Conservation (phyloP, 768 basidiomycete genomes). For the Roridomyces roridus region DNA sequence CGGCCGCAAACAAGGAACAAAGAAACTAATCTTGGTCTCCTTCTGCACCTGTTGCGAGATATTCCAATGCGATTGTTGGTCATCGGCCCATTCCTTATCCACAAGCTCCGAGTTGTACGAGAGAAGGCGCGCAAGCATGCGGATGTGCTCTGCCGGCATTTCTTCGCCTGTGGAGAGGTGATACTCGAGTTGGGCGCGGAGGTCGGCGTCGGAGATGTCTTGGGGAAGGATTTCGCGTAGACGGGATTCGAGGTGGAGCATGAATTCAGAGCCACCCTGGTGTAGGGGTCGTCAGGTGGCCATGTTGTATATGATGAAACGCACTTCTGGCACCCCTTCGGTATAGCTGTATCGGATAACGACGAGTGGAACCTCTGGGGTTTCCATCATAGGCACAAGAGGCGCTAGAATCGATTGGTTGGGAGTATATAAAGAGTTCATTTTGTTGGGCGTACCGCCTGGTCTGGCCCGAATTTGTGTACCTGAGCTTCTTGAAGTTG, state of each 20-base stretch:
- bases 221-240: slow-evolving; percentile 20
- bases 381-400: slow-evolving; percentile 27
- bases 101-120: slow-evolving; percentile 25
- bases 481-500: slow-evolving; percentile 20
- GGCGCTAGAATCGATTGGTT: no score
- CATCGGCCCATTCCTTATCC: slow-evolving; percentile 17
- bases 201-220: slow-evolving; percentile 4
- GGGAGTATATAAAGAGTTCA: no score
- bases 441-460: slow-evolving; percentile 18
- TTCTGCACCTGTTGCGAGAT: slow-evolving; percentile 18
- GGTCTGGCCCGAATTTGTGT: slow-evolving; percentile 20
- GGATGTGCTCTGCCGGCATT: slow-evolving; percentile 23
- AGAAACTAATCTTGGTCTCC: slow-evolving; percentile 27
- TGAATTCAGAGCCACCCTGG: slow-evolving; percentile 28
- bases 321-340: slow-evolving; percentile 24
- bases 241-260: slow-evolving; percentile 20
- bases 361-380: slow-evolving; percentile 26
- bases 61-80: slow-evolving; percentile 30
- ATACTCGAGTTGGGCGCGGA: slow-evolving; percentile 22
- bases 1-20: slow-evolving; percentile 27
- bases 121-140: slow-evolving; percentile 28
- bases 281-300: no score
- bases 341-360: slow-evolving; percentile 25
- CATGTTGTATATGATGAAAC: no score
- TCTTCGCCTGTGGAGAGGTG: slow-evolving; percentile 20